A percentile compares a stretch with the other conserved stretches of the same genome.
Evolutionary conservation across 805 yeast species (phyloP).

Genomic region (Hanseniaspora valbyensis): DNA sequence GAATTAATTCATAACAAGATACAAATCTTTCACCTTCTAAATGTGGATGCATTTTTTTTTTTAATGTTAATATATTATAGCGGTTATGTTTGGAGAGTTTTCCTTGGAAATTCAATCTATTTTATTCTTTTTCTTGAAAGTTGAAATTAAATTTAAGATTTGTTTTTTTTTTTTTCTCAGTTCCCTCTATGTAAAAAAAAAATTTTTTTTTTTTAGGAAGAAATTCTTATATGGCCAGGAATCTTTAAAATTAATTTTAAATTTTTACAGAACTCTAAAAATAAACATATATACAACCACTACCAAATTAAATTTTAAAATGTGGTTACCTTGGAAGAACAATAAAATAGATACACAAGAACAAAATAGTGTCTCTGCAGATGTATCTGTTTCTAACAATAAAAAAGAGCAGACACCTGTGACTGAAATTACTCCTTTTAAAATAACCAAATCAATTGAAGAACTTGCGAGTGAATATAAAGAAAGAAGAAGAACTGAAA

Average conservation of each 20-base stretch:
- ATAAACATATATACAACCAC: neutral
- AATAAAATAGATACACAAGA: neutral
- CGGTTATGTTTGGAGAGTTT: neutral
- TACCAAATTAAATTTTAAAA: neutral
- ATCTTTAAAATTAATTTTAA: neutral
- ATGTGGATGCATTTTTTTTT: conserved; percentile 53
- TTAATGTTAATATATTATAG: too few species aligned
- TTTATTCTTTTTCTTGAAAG: neutral
- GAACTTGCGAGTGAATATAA: conserved; percentile 37
- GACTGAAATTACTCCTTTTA: neutral
- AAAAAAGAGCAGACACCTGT: too few species aligned
- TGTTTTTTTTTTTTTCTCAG: too few species aligned
- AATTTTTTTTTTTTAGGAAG: too few species aligned
- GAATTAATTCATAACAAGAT: conserved; percentile 72
- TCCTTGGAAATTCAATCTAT: neutral
- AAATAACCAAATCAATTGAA: conserved; percentile 2
- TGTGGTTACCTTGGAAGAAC: conserved; percentile 1
- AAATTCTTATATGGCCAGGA: too few species aligned
- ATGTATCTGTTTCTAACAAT: neutral
- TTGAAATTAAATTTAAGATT: too few species aligned
- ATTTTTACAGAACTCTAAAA: too few species aligned
- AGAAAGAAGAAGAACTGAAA: conserved; percentile 55
- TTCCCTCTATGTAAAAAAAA: too few species aligned
- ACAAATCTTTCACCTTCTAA: conserved; percentile 39
- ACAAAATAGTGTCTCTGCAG: neutral